A percentile compares a stretch with the other conserved stretches of the same genome.
These are phyloP conservation scores for Hyphodiscus hymeniophilus DNA, from an alignment of 495 filamentous ascomycete genomes.

Conservation along the genomic window DNA sequence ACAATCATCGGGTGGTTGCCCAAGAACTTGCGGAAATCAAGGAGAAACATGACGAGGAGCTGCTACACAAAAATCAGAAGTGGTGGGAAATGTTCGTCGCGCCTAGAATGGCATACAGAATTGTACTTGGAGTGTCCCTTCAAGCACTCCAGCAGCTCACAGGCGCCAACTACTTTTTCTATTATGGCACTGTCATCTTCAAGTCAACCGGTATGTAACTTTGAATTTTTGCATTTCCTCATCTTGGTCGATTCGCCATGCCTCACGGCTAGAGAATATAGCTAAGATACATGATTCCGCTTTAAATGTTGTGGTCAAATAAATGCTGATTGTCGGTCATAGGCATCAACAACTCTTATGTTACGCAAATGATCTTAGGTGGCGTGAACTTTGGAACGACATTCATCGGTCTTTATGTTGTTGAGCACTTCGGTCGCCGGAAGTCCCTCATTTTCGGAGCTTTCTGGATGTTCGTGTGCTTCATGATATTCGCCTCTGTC, in stretches of 20 bases:
- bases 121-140: constrained; percentile 38
- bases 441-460: constrained; percentile 58
- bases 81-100: constrained; percentile 62
- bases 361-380: constrained; percentile 45
- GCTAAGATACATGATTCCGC: no score
- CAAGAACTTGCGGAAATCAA: constrained; percentile 65
- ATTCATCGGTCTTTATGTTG: constrained; percentile 57
- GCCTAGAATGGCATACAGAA: constrained; percentile 55
- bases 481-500: constrained; percentile 64
- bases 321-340: no score
- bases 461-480: constrained; percentile 57
- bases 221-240: no score
- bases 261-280: no score
- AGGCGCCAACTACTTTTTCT: constrained; percentile 44
- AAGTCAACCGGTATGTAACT: constrained; percentile 29
- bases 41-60: constrained; percentile 50
- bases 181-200: constrained; percentile 50
- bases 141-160: constrained; percentile 63
- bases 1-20: constrained; percentile 56
- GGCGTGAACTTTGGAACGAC: constrained; percentile 59
- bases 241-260: no score
- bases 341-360: constrained; percentile 53
- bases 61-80: constrained; percentile 29
- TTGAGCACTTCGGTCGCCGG: constrained; percentile 61
- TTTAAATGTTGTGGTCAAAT: no score